Conservation (phyloP, 2,329 filamentous ascomycete genomes). For the Cordyceps sp. region DNA sequence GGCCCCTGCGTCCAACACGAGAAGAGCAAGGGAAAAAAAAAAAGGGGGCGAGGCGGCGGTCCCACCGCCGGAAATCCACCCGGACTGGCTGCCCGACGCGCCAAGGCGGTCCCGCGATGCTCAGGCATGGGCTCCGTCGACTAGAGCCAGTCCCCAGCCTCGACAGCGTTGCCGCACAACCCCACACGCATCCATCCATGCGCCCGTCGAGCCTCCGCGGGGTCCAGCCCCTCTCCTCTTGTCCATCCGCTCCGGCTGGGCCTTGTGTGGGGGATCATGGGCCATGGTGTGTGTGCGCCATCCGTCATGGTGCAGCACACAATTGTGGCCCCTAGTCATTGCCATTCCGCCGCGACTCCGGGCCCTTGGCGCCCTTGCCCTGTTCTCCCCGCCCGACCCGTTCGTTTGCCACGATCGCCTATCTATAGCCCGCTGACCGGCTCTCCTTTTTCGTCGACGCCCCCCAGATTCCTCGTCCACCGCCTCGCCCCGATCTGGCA, state of each 20-base stretch:
- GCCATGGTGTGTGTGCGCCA: not conserved
- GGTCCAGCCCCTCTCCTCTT: not conserved
- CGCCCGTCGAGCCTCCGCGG: not conserved
- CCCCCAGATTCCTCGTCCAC: not conserved
- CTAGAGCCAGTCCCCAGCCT: too few relatives aligned
- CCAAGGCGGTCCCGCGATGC: too few relatives aligned
- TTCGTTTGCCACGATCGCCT: not conserved
- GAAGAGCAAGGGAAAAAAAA: too few relatives aligned
- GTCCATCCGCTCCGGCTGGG: not conserved
- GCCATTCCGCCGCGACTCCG: not conserved
- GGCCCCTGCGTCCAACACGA: not conserved
- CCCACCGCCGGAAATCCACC: too few relatives aligned
- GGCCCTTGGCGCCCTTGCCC: not conserved
- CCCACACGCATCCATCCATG: not conserved
- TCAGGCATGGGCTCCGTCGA: too few relatives aligned
- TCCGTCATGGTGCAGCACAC: conserved; percentile 1
- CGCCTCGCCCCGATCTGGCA: conserved; percentile 4
- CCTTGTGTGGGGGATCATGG: not conserved
- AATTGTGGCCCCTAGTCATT: not conserved
- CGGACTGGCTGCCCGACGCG: too few relatives aligned
- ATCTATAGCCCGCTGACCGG: not conserved
- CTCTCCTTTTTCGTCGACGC: not conserved
- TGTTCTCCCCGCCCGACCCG: not conserved
- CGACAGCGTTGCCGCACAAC: too few relatives aligned
- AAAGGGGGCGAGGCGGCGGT: too few relatives aligned